Percentiles rank a stretch among this genome's conserved stretches.
Conservation (phyloP, 306 rosid genomes). For the Dalbergia oliveri region DNA sequence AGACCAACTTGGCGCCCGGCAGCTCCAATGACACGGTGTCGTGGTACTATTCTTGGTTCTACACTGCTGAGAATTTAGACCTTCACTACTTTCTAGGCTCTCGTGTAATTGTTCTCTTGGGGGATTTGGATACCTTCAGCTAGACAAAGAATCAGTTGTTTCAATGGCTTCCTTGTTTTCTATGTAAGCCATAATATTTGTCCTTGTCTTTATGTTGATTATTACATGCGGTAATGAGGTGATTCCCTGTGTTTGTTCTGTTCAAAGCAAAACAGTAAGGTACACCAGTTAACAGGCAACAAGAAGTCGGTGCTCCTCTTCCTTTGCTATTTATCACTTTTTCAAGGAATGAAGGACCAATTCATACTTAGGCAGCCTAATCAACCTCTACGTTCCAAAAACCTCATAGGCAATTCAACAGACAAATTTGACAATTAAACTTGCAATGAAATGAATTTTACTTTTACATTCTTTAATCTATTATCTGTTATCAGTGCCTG, state of each 20-base stretch:
- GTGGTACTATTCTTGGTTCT: slow-evolving; percentile 92
- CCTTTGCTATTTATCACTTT: slow-evolving; percentile 32
- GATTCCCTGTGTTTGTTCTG: slow-evolving; percentile 40
- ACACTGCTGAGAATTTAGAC: slow-evolving; percentile 84
- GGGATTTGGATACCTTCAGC: slow-evolving; percentile 52
- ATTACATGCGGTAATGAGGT: slow-evolving; percentile 43
- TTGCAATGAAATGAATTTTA: slow-evolving; percentile 4
- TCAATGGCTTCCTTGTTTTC: slow-evolving; percentile 55
- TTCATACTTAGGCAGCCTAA: not conserved
- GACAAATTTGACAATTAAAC: slow-evolving; percentile 14
- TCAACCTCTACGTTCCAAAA: not conserved
- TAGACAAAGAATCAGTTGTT: slow-evolving; percentile 49
- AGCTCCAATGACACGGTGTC: slow-evolving; percentile 88
- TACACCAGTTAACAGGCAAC: slow-evolving; percentile 40
- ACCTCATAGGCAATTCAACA: not conserved
- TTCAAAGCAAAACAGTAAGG: slow-evolving; percentile 39
- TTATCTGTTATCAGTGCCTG: not conserved
- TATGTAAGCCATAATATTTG: slow-evolving; percentile 55
- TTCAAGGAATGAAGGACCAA: slow-evolving; percentile 23
- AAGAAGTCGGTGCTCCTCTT: slow-evolving; percentile 17
- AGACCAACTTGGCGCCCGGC: slow-evolving; percentile 88
- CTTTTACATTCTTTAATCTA: not conserved
- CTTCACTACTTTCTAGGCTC: slow-evolving; percentile 41
- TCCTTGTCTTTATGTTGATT: slow-evolving; percentile 46
- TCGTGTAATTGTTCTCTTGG: slow-evolving; percentile 45